A percentile compares a stretch with the other conserved stretches of the same genome.
Conservation (phyloP, 768 basidiomycete genomes). For the Cystofilobasidium capitatum region DNA sequence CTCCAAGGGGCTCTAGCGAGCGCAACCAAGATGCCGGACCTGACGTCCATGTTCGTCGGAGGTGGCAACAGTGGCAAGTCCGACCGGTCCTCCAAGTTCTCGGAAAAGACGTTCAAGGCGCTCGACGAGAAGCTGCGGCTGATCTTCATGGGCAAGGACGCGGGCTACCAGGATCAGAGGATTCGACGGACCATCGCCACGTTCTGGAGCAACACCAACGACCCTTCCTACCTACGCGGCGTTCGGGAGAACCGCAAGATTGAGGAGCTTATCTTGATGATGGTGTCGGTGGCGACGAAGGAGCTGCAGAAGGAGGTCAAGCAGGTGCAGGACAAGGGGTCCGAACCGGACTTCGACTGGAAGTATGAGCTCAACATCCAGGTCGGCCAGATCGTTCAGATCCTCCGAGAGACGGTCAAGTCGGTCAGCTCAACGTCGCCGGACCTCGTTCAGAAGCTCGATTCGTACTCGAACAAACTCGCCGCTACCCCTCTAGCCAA, state of each 20-base stretch:
- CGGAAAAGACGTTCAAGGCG: slow-evolving; percentile 84
- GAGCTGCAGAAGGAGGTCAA: slow-evolving; percentile 83
- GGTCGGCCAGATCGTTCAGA: slow-evolving; percentile 74
- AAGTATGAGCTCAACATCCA: slow-evolving; percentile 87
- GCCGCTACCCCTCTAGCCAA: slow-evolving; percentile 46
- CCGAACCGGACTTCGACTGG: slow-evolving; percentile 61
- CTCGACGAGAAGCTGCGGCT: slow-evolving; percentile 80
- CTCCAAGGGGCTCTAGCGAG: slow-evolving; percentile 51
- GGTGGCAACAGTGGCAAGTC: slow-evolving; percentile 45
- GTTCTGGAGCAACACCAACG: slow-evolving; percentile 82
- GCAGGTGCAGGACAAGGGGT: slow-evolving; percentile 37
- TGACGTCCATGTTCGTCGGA: slow-evolving; percentile 27
- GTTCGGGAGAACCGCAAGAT: slow-evolving; percentile 96
- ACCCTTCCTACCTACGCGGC: slow-evolving; percentile 72
- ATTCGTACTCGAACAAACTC: slow-evolving; percentile 72
- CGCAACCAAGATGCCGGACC: slow-evolving; percentile 26
- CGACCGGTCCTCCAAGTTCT: slow-evolving; percentile 79
- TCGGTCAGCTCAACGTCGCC: slow-evolving; percentile 66
- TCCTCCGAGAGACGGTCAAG: slow-evolving; percentile 70
- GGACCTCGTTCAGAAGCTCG: slow-evolving; percentile 70
- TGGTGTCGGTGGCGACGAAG: slow-evolving; percentile 79
- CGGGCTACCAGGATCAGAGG: slow-evolving; percentile 81
- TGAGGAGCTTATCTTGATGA: slow-evolving; percentile 92
- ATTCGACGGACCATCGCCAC: slow-evolving; percentile 81
- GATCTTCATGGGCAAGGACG: slow-evolving; percentile 85